These are phyloP conservation scores for Saccharomyces pastorianus DNA, from an alignment of 1,139 yeast species.

Conservation along the genomic window DNA sequence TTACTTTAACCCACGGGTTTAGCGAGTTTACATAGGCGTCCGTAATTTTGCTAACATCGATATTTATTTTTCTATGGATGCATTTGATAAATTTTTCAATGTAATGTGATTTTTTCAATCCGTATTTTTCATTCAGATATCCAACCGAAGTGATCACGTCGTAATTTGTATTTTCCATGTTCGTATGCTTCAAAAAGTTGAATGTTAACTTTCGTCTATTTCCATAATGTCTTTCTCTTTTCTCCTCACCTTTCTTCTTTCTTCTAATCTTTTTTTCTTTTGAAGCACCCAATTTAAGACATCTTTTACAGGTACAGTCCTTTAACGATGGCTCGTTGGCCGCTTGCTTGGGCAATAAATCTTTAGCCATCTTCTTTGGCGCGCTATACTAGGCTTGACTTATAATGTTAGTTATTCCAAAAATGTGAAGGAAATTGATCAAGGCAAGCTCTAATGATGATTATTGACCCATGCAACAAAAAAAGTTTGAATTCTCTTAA, in stretches of 20 bases:
- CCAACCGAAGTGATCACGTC: constrained; percentile 27
- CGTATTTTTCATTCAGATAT: constrained; percentile 28
- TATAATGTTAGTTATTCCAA: background rate
- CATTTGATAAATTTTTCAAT: constrained; percentile 28
- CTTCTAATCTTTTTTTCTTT: background rate
- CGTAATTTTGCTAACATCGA: constrained; percentile 24
- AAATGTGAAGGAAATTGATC: background rate
- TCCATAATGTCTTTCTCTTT: constrained; percentile 1
- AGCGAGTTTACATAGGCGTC: constrained; percentile 19
- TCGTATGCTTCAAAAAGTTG: constrained; percentile 10
- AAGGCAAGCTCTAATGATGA: background rate
- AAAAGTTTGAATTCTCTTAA: background rate
- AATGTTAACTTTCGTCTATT: constrained; percentile 1
- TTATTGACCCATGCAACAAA: background rate
- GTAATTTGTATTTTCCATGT: constrained; percentile 25
- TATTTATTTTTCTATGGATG: constrained; percentile 28
- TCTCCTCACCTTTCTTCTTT: constrained; percentile 2
- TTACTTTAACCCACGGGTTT: constrained; percentile 28
- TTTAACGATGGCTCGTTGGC: background rate
- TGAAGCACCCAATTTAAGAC: constrained; percentile 5
- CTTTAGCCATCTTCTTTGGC: background rate
- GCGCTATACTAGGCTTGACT: background rate
- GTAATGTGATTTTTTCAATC: constrained; percentile 26
- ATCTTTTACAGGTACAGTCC: constrained; percentile 3
- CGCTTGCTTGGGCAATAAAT: background rate